These are phyloP conservation scores for Beauveria scarabaeidicola DNA, from an alignment of 2,329 filamentous ascomycete genomes.

Conservation along the genomic window DNA sequence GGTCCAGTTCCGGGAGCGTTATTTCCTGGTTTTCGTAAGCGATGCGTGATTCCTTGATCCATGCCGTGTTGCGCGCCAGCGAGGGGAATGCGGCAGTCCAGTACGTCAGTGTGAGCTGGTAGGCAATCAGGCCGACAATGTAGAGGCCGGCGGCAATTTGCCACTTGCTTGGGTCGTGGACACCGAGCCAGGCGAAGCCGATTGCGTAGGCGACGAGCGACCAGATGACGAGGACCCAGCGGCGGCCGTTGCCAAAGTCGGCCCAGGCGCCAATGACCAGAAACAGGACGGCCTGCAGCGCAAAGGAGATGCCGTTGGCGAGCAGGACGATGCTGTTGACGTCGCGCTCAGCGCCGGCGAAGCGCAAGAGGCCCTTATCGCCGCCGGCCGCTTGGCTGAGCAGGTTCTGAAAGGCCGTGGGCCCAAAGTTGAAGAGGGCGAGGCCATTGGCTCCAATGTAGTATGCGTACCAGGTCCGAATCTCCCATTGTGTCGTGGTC, in stretches of 20 bases:
- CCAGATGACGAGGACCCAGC: constrained; percentile 53
- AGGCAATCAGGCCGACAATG: constrained; percentile 57
- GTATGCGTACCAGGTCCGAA: constrained; percentile 31
- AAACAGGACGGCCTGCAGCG: constrained; percentile 52
- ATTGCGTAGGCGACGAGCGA: constrained; percentile 53
- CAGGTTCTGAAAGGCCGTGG: constrained; percentile 57
- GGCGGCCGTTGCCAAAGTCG: constrained; percentile 58
- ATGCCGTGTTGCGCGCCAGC: constrained; percentile 28
- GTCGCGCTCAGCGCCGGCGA: constrained; percentile 48
- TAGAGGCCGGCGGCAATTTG: constrained; percentile 52
- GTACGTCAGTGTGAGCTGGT: constrained; percentile 59
- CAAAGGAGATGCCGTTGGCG: constrained; percentile 59
- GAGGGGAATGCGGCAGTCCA: constrained; percentile 53
- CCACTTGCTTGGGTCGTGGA: constrained; percentile 53
- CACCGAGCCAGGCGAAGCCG: constrained; percentile 60
- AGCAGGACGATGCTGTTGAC: constrained; percentile 58
- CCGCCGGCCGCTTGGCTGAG: constrained; percentile 51
- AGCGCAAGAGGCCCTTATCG: constrained; percentile 41
- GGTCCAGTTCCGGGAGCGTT: constrained; percentile 50
- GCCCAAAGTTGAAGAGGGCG: constrained; percentile 55
- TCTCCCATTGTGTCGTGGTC: constrained; percentile 7
- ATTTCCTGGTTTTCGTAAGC: constrained; percentile 36
- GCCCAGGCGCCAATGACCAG: constrained; percentile 43
- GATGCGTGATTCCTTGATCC: constrained; percentile 24
- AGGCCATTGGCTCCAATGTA: constrained; percentile 60